A percentile compares a stretch with the other conserved stretches of the same genome.
phyloP scores from a whole-genome alignment of 148 eudicot species.

The Camellia lanceoleosa region DNA sequence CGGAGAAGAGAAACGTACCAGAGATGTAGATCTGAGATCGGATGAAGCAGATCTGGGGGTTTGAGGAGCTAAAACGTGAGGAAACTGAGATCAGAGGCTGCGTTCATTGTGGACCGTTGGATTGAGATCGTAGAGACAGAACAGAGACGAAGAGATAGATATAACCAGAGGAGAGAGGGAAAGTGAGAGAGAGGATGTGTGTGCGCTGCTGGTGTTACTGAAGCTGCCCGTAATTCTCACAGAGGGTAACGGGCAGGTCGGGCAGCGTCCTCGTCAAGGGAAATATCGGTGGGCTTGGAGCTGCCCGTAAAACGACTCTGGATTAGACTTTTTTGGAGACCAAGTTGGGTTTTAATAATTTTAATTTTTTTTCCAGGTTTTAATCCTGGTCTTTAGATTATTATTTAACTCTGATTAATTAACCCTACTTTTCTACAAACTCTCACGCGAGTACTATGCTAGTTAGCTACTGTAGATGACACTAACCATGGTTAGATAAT shows the following conservation, averaged over 20 bases:
- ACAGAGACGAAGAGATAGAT: constrained; percentile 11
- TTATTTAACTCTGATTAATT: not conserved
- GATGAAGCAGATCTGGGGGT: constrained; percentile 22
- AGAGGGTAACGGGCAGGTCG: constrained; percentile 14
- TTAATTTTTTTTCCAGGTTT: too few relatives aligned
- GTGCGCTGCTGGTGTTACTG: constrained; percentile 2
- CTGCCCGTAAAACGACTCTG: not conserved
- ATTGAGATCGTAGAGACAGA: constrained; percentile 21
- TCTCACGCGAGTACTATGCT: not conserved
- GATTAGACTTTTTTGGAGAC: not conserved
- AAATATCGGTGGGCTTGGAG: not conserved
- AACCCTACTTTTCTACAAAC: not conserved
- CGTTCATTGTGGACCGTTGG: constrained; percentile 37
- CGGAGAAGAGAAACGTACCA: constrained; percentile 18
- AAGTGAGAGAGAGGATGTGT: not conserved
- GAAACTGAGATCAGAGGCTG: constrained; percentile 18
- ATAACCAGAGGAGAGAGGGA: constrained; percentile 21
- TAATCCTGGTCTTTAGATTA: too few relatives aligned
- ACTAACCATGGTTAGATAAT: constrained; percentile 1
- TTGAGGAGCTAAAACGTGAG: constrained; percentile 11
- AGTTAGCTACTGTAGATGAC: not conserved
- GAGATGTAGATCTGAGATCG: constrained; percentile 19
- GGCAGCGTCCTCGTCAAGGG: constrained; percentile 11
- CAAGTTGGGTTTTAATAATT: not conserved
- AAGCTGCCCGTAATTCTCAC: constrained; percentile 10